phyloP scores from a whole-genome alignment of 805 yeast species.

The Clavispora vitiphila region DNA sequence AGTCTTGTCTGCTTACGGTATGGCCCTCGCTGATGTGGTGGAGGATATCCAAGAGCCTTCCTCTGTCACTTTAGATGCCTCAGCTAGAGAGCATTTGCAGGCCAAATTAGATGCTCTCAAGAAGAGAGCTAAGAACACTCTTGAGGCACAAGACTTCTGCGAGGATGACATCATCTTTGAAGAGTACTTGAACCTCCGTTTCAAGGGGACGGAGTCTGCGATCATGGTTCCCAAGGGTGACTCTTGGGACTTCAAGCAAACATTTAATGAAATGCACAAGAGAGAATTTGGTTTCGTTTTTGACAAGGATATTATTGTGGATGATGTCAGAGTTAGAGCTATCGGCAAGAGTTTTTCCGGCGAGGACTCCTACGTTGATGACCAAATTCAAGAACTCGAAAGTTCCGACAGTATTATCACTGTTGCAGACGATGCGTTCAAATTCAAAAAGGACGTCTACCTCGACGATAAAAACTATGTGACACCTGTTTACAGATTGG shows the following conservation, averaged over 20 bases:
- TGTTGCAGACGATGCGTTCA: not conserved
- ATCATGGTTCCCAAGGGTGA: slow-evolving; percentile 14
- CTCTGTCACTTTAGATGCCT: not conserved
- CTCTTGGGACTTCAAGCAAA: slow-evolving; percentile 10
- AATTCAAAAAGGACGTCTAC: slow-evolving; percentile 10
- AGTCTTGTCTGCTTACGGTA: slow-evolving; percentile 18
- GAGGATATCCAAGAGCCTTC: slow-evolving; percentile 12
- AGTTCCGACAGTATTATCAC: not conserved
- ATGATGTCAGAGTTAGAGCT: slow-evolving; percentile 17
- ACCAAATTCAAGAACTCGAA: slow-evolving; percentile 7
- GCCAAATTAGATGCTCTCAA: slow-evolving; percentile 5
- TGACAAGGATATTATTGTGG: slow-evolving; percentile 15
- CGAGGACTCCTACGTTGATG: slow-evolving; percentile 11
- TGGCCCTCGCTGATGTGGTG: slow-evolving; percentile 18
- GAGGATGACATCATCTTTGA: slow-evolving; percentile 10
- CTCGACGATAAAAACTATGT: slow-evolving; percentile 4
- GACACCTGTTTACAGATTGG: slow-evolving; percentile 14
- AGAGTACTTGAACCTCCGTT: slow-evolving; percentile 14
- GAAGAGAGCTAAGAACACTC: slow-evolving; percentile 4
- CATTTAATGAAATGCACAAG: slow-evolving; percentile 11
- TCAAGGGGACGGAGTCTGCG: slow-evolving; percentile 15
- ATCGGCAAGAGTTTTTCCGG: slow-evolving; percentile 8
- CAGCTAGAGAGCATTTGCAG: not conserved
- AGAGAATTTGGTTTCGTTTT: slow-evolving; percentile 16
- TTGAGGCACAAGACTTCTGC: slow-evolving; percentile 10